These are phyloP conservation scores for Chrysoporthe puriensis DNA, from an alignment of 2,329 filamentous ascomycete genomes.

Conservation along the genomic window DNA sequence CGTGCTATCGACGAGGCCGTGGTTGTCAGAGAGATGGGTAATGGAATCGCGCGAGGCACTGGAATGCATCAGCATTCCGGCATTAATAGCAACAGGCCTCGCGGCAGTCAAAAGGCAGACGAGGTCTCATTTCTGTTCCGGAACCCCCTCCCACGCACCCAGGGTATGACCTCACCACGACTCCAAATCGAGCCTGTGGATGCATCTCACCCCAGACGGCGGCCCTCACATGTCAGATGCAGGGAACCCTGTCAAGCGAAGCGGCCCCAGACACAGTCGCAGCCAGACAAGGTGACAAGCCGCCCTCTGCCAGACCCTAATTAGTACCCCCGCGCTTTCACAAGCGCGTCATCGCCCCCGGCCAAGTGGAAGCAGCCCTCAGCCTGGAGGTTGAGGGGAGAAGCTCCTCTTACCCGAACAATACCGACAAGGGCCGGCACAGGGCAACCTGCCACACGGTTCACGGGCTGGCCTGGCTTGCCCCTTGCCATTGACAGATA, in stretches of 20 bases:
- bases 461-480: constrained; percentile 36
- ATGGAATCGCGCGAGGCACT: not conserved
- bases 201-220: not conserved
- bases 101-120: too few species aligned
- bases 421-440: constrained; percentile 19
- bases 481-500: constrained; percentile 22
- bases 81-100: not conserved
- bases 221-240: constrained; percentile 27
- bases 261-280: not conserved
- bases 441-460: not conserved
- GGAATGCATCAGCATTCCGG: constrained; percentile 4
- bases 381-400: constrained; percentile 18
- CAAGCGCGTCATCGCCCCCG: constrained; percentile 31
- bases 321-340: constrained; percentile 35
- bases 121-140: not conserved
- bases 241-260: constrained; percentile 8
- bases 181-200: not conserved
- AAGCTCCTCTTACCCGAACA: constrained; percentile 30
- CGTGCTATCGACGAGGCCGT: not conserved
- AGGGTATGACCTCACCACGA: constrained; percentile 11
- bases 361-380: constrained; percentile 15
- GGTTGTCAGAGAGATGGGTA: not conserved
- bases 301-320: too few species aligned
- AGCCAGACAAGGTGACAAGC: too few species aligned
- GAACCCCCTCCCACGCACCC: too few species aligned